phyloP scores from a whole-genome alignment of 73 alveolate species.

The Chromera velia region DNA sequence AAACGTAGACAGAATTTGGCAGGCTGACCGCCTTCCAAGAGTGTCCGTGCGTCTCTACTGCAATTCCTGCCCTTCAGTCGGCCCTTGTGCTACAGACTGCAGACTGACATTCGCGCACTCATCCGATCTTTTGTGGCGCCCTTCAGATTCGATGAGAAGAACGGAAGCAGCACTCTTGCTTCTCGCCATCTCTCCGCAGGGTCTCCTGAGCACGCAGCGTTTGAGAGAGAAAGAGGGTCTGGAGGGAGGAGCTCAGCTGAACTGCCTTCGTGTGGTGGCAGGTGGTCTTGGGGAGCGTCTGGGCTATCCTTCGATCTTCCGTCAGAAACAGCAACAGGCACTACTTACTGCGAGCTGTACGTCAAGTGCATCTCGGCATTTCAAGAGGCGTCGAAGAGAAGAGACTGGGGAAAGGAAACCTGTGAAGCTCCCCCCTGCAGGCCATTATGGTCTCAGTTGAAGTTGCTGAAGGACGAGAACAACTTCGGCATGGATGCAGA shows the following conservation, averaged over 20 bases:
- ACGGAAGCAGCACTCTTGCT: too few species aligned
- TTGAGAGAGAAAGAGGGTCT: conserved; percentile 71
- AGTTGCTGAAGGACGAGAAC: conserved; percentile 45
- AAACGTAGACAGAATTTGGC: too few species aligned
- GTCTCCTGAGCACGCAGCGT: conserved; percentile 48
- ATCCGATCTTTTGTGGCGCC: too few species aligned
- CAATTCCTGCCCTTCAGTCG: too few species aligned
- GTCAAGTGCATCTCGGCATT: conserved; percentile 68
- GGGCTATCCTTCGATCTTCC: conserved; percentile 88
- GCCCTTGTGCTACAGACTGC: too few species aligned
- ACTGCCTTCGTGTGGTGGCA: conserved; percentile 92
- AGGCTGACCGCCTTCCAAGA: too few species aligned
- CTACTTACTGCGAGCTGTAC: conserved; percentile 73
- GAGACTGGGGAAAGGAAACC: conserved; percentile 51
- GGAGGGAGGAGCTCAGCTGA: conserved; percentile 63
- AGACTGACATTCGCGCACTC: too few species aligned
- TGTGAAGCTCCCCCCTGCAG: conserved; percentile 70
- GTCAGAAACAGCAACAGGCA: conserved; percentile 64
- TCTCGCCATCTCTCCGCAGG: conserved; percentile 61
- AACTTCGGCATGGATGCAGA: conserved; percentile 57
- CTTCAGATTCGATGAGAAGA: too few species aligned
- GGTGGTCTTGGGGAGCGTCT: conserved; percentile 98
- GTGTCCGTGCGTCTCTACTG: too few species aligned
- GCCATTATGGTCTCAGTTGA: conserved; percentile 92
- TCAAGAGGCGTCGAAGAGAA: conserved; percentile 59